phyloP scores from a whole-genome alignment of 352 stramenopile genomes.

The Elongisporangium anandrum region DNA sequence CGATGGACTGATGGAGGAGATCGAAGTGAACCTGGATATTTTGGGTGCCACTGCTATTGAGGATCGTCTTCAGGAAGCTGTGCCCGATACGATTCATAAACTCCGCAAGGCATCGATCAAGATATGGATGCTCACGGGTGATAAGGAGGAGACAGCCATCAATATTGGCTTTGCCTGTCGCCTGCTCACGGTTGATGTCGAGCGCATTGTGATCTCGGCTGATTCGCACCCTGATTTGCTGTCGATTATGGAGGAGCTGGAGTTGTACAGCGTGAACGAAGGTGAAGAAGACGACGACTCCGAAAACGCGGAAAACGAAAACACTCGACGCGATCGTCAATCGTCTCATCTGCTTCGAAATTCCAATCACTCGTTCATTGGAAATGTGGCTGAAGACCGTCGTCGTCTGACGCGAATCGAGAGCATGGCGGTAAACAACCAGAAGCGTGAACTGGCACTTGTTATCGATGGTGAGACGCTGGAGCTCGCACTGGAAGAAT shows the following conservation, averaged over 20 bases:
- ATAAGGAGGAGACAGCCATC: constrained; percentile 95
- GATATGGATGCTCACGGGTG: constrained; percentile 94
- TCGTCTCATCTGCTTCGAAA: neutral
- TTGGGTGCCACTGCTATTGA: constrained; percentile 93
- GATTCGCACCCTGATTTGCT: constrained; percentile 68
- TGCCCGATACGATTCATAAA: constrained; percentile 91
- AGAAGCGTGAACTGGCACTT: constrained; percentile 46
- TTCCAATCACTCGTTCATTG: neutral
- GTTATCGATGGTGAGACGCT: constrained; percentile 84
- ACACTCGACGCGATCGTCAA: constrained; percentile 4
- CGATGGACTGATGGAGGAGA: constrained; percentile 76
- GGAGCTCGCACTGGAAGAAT: constrained; percentile 71
- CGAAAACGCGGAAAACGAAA: neutral
- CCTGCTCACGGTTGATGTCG: constrained; percentile 90
- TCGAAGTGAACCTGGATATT: constrained; percentile 86
- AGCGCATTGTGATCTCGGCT: constrained; percentile 78
- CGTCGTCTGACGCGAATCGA: constrained; percentile 62
- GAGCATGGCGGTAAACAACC: constrained; percentile 44
- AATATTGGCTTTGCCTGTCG: constrained; percentile 95
- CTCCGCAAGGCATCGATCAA: constrained; percentile 92
- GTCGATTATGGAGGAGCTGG: constrained; percentile 58
- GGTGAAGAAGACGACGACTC: neutral
- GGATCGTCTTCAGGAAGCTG: constrained; percentile 89
- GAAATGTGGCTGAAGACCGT: constrained; percentile 8
- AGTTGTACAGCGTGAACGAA: constrained; percentile 30